Conservation (phyloP, 805 yeast genomes). For the Alloascoidea africana region DNA sequence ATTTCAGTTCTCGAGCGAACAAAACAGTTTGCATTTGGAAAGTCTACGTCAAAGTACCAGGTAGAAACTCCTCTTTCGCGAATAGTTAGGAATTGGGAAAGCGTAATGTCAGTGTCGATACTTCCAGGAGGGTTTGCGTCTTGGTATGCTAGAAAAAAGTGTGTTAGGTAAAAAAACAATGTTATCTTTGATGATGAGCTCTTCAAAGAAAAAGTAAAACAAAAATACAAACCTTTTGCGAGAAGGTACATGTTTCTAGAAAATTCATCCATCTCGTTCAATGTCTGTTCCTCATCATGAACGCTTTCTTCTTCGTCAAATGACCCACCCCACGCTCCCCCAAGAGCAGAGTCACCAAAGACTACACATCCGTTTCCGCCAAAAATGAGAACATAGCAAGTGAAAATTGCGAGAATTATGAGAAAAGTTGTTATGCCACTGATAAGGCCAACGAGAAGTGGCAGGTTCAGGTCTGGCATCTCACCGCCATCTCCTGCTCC, state of each 20-base stretch:
- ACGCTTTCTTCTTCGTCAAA: constrained; percentile 49
- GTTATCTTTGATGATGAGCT: too few species aligned
- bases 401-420: constrained; percentile 17
- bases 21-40: background rate
- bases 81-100: constrained; percentile 30
- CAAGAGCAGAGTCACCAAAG: constrained; percentile 35
- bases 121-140: constrained; percentile 12
- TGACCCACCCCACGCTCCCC: too few species aligned
- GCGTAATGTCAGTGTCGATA: constrained; percentile 13
- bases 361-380: constrained; percentile 17
- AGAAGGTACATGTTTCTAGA: constrained; percentile 41
- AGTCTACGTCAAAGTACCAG: constrained; percentile 1
- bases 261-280: constrained; percentile 28
- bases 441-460: constrained; percentile 22
- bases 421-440: constrained; percentile 22
- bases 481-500: too few species aligned
- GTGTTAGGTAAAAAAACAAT: too few species aligned
- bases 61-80: constrained; percentile 1
- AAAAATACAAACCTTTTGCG: too few species aligned
- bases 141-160: too few species aligned
- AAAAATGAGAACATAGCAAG: constrained; percentile 13
- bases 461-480: constrained; percentile 16
- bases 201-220: too few species aligned
- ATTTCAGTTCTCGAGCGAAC: background rate
- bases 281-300: constrained; percentile 23